Evolutionary conservation across 331 rosid genomes (phyloP), one percentile per base, ranked within the genome.

Genomic region (Phaseolus coccineus): DNA sequence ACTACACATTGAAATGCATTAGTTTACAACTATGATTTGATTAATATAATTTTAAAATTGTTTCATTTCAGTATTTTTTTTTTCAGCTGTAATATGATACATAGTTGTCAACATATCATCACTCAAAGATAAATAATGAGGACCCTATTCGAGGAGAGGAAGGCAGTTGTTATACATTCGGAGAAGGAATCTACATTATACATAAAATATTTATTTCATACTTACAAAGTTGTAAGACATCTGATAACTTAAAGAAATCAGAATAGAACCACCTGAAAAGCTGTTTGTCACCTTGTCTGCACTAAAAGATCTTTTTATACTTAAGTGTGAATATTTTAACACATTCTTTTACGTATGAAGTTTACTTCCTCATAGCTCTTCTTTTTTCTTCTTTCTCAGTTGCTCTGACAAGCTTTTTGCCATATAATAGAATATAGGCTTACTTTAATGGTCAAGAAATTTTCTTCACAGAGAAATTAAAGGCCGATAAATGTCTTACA

Each of bases 241-340:
- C 39, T 6, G 69, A 63, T 81, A 77, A 82, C 63, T 75, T 51
- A 69, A 69, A 84, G 14, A 76, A 82, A 76, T 62, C 22, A 46
- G 66, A 76, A 58, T 52, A 37, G 71, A 77, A 75, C 84, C 86
- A 84, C 79, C 86, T 78, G 79, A 84, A 88, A 79, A 79, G 81
- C 64, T 84, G 73, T 78, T 90, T 77, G 47, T 77, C 69, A 30
- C 82, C 33, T 82, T 77, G 83, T 87, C 77, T 77, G 82, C 76
- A 71, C 63, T 31, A 30, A 78, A 39, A 59, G 19, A 48, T 78
- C 67, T 66, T 19, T 83, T 66, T 71, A 83, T 73, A 83, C 58
- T 35, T 78, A 35, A 62, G 42, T 59, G 42, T 69, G 55, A 74
- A 52, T 74, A 74, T 51, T 63, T 72, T 72, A 55, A 56, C 53